A percentile compares a stretch with the other conserved stretches of the same genome.
phyloP scores from a whole-genome alignment of 2,329 filamentous ascomycete species.

The Boeremia exigua region DNA sequence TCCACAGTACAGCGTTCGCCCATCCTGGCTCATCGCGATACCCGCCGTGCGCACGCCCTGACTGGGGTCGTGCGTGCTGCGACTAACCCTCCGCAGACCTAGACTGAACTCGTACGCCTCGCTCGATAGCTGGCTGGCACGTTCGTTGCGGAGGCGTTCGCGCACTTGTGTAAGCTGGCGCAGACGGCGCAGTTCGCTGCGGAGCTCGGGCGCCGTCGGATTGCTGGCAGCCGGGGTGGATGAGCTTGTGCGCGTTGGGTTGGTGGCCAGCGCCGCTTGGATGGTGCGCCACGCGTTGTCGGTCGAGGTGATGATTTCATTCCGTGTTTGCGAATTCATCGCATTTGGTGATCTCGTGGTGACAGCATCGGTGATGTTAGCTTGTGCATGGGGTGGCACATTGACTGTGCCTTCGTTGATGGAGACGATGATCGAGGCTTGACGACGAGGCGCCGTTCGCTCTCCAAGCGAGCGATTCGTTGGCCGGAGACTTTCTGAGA shows the following conservation, averaged over 20 bases:
- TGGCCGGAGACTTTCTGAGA: conserved; percentile 33
- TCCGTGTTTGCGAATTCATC: conserved; percentile 41
- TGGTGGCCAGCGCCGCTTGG: conserved; percentile 52
- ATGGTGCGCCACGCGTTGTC: conserved; percentile 57
- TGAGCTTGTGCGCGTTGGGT: conserved; percentile 16
- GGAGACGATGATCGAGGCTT: conserved; percentile 50
- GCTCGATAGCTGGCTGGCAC: conserved; percentile 31
- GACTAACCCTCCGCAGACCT: conserved; percentile 33
- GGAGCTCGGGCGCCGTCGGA: conserved; percentile 39
- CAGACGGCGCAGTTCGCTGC: conserved; percentile 42
- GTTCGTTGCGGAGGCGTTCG: conserved; percentile 45
- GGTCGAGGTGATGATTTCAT: conserved; percentile 40
- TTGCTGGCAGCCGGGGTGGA: conserved; percentile 13
- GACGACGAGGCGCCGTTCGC: conserved; percentile 44
- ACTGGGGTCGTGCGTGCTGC: conserved; percentile 36
- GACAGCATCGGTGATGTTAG: conserved; percentile 38
- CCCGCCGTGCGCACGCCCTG: conserved; percentile 55
- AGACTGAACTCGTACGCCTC: conserved; percentile 36
- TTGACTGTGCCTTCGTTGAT: conserved; percentile 37
- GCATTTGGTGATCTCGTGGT: conserved; percentile 41
- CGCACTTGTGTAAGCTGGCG: conserved; percentile 46
- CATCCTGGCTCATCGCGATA: conserved; percentile 57
- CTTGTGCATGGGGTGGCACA: conserved; percentile 22
- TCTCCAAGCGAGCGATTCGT: conserved; percentile 26
- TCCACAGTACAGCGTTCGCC: conserved; percentile 54